Evolutionary conservation across 2,329 filamentous ascomycete genomes (phyloP), one percentile per base, ranked within the genome.

Genomic region (Trichoderma aggressivum): DNA sequence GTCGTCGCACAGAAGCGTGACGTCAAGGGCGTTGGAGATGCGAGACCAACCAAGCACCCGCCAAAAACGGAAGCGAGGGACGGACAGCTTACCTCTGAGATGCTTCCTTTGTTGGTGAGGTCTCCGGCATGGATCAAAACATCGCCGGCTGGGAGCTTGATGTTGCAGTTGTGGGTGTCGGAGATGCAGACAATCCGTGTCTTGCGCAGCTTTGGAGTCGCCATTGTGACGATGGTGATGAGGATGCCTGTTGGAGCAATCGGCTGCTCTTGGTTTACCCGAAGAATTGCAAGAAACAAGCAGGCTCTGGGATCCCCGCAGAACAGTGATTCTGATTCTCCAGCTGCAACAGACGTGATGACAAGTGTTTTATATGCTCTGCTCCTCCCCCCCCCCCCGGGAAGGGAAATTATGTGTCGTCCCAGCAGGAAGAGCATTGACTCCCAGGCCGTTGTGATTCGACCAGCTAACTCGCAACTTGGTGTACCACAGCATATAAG

Each of bases 91-190:
- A 86, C 85, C 81, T 90, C 88, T 7, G 82, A 82, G 74, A 83
- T 83, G 74, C 83, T 90, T 18, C 92, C 92, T 77, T 91, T 89
- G 78, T 93, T 94, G 4, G 91, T 93, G 74, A 94, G 80, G 77
- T 94, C 92, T 7, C 92, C 92, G 1, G 92, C 91, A 77, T 94
- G 91, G 63, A 94, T 89, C 39, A 94, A 84, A 10, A 94, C 87
- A 77, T 94, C 91, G 53, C 92, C 92, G 26, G 85, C 85, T 0
- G 92, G 92, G 1, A 94, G 84, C 75, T 88, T 90, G 75, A 87
- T 84, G 3, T 85, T 84, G 74, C 83, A 85, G 78, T 92, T 92
- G 80, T 94, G 91, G 2, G 91, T 94, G 80, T 94, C 92, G 5
- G 92, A 92, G 70, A 94, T 86, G 81, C 91, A 93, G 66, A 94